phyloP scores from a whole-genome alignment of 2,329 filamentous ascomycete genomes.

The Colletotrichum liriopes region DNA sequence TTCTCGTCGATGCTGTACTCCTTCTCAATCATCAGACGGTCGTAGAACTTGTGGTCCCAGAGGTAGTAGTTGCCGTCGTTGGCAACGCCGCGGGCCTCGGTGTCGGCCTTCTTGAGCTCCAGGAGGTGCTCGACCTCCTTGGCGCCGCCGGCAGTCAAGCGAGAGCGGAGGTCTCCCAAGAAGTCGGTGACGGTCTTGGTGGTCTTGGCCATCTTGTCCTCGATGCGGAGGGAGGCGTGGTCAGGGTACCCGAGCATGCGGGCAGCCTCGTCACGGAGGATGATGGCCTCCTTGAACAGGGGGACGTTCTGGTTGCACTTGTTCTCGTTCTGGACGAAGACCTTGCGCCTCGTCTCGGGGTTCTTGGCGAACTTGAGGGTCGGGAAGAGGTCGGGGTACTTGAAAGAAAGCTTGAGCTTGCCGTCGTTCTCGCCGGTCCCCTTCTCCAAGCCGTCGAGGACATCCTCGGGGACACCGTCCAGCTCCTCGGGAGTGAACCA shows the following conservation, averaged over 20 bases:
- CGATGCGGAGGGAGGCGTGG: constrained; percentile 70
- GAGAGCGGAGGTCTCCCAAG: constrained; percentile 77
- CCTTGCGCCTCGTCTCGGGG: constrained; percentile 76
- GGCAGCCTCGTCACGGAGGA: constrained; percentile 70
- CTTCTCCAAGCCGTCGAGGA: constrained; percentile 77
- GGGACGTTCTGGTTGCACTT: constrained; percentile 77
- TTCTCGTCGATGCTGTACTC: constrained; percentile 86
- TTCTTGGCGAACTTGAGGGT: constrained; percentile 83
- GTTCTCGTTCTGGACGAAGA: constrained; percentile 85
- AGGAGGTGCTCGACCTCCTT: constrained; percentile 81
- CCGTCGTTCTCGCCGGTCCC: constrained; percentile 81
- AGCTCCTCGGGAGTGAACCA: constrained; percentile 85
- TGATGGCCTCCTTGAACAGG: constrained; percentile 69
- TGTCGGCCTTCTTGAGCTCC: constrained; percentile 81
- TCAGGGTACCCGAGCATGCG: constrained; percentile 70
- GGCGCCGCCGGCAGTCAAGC: constrained; percentile 77
- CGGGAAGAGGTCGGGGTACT: constrained; percentile 87
- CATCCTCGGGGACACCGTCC: constrained; percentile 81
- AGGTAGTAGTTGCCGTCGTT: constrained; percentile 83
- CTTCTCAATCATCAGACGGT: constrained; percentile 84
- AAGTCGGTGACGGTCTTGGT: constrained; percentile 70
- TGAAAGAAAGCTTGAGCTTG: constrained; percentile 83
- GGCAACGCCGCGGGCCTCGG: constrained; percentile 70
- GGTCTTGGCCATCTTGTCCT: constrained; percentile 74
- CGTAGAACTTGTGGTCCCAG: constrained; percentile 88